Base-by-base conservation (phyloP, 345 rosid genomes). In the Corchorus capsularis region DNA sequence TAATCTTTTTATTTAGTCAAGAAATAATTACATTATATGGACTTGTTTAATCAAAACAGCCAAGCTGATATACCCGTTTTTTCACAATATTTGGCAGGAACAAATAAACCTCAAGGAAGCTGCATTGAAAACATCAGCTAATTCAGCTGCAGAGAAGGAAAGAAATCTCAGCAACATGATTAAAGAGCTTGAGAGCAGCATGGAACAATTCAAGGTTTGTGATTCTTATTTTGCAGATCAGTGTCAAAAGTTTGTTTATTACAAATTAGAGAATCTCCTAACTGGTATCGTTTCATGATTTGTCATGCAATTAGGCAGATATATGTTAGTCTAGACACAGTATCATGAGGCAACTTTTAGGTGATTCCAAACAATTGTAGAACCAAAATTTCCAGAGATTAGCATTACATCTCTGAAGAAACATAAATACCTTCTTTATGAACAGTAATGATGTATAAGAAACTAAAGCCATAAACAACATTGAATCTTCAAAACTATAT, bases 121-220 rank as follows among this genome's bases (percentile, higher is more conserved):
- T 74, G 56, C 61, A 11, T 11, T 1, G 50, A 20, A 70, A 70
- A n/a, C 47, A 53, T 17, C 62, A 17, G 27, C 62, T 57, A 60
- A 47, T 32, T 74, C 77, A 35, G 69, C 56, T n/a, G 7, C n/a
- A 8, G 61, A 63, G 77, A 74, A 78, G 60, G 81, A 39, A 19
- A 55, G 47, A 62, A 53, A 64, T 55, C 72, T 78, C 47, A 63
- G 80, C 54, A 68, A 63, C 74, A 68, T 47, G 43, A 57, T 76
- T 20, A 60, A 73, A 50, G 79, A 83, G 72, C 77, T 79, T 35
- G 74, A 77, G 27, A 70, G 72, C 79, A 78, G 71, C 74, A 78
- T 81, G 66, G 84, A 65, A 62, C 75, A 81, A 41, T 35, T 79
- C 22, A 60, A 80, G 81, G 35, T 4, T 62, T 49, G 69, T 61